Evolutionary conservation across 2,329 filamentous ascomycete species (phyloP).

Genomic region (Aspergillus oerlinghausenensis): DNA sequence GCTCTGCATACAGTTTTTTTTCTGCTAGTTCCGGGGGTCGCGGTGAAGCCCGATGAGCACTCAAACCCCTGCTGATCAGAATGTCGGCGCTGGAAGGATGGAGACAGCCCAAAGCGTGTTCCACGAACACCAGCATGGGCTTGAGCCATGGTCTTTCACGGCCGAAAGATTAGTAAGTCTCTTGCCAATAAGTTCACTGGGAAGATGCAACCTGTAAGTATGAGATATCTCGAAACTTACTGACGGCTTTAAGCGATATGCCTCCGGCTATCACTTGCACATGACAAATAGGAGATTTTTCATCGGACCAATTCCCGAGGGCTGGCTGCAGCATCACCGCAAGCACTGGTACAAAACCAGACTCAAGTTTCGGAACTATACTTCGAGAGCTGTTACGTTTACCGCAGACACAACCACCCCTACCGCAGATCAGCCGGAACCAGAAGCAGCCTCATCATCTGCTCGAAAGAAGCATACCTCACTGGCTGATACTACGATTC

Average conservation of each 20-base stretch:
- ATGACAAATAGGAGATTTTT: constrained; percentile 59
- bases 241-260: constrained; percentile 48
- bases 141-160: constrained; percentile 51
- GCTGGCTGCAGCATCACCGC: constrained; percentile 60
- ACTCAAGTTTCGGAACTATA: constrained; percentile 42
- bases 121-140: constrained; percentile 27
- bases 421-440: constrained; percentile 25
- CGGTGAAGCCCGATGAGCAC: constrained; percentile 23
- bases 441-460: constrained; percentile 16
- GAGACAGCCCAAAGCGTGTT: constrained; percentile 13
- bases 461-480: constrained; percentile 13
- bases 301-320: constrained; percentile 61
- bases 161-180: constrained; percentile 48
- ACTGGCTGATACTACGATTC: constrained; percentile 12
- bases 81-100: constrained; percentile 16
- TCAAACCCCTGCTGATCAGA: constrained; percentile 14
- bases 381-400: constrained; percentile 49
- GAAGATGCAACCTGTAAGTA: neutral
- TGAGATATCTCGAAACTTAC: neutral
- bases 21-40: constrained; percentile 1
- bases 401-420: constrained; percentile 44
- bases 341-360: constrained; percentile 58
- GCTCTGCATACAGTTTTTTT: neutral
- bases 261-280: constrained; percentile 58
- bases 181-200: neutral